Base-by-base conservation (phyloP, 208 protist species). In the Trypanosoma vivax region DNA sequence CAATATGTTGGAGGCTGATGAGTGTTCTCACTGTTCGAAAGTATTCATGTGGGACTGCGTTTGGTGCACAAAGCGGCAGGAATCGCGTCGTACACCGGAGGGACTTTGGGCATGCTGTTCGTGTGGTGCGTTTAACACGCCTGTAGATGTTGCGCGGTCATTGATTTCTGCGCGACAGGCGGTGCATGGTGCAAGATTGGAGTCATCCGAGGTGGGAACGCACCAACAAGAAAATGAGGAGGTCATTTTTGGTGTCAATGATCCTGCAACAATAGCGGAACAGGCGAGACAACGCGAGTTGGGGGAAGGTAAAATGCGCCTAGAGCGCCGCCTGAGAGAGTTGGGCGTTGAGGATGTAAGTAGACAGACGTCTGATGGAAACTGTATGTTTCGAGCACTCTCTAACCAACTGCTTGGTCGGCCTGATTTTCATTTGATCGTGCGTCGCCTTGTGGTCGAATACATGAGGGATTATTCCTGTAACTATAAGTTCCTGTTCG, bases 311-410 rank as follows among this genome's bases (percentile, higher is more conserved):
- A 52, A 73, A 25, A 16, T 24, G 19, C 70, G 76, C 11, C 73
- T 93, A 29, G 35, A 66, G 16, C 13, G 16, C 3, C 81, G 79
- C 16, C 60, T 93, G 42, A 23, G 48, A 16, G 39, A 45, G 14
- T 58, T 90, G 13, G 48, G 69, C 21, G 50, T 80, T 24, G 38
- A 49, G 19, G 60, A 65, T 14, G 33, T 53, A 31, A 79, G 79
- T 49, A 46, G 48, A 28, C 78, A 87, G 41, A 69, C 73, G 37
- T 60, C 66, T 18, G 85, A 93, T 43, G 85, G 85, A 16, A 93
- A 90, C 62, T 93, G 85, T 58, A 72, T 90, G 37, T 93, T 93
- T 51, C 60, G 75, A 9, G 63, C 79, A 1, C 54, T 93, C 18
- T 67, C 85, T 10, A 74, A 77, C 51, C 81, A 93, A 57, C 73